Conservation (phyloP, 2,329 filamentous ascomycete genomes). For the Parafenestella ontariensis region DNA sequence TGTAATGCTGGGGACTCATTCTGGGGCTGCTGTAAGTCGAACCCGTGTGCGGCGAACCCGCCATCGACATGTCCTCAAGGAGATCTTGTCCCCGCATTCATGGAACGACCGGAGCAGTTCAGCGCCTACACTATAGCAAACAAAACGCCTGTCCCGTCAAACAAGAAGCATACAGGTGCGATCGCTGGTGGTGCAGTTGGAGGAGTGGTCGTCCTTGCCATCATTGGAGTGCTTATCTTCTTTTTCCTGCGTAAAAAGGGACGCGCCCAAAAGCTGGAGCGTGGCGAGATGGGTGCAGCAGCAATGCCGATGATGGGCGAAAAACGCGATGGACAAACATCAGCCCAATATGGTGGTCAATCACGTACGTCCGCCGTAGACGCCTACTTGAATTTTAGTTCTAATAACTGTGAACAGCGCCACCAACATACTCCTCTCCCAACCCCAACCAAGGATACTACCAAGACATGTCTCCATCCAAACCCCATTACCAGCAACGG, state of each 20-base stretch:
- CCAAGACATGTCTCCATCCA: slow-evolving; percentile 12
- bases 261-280: slow-evolving; percentile 7
- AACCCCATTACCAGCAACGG: slow-evolving; percentile 19
- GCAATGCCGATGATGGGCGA: slow-evolving; percentile 24
- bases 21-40: slow-evolving; percentile 28
- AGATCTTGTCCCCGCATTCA: slow-evolving; percentile 36
- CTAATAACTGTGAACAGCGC: slow-evolving; percentile 25
- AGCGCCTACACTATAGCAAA: slow-evolving; percentile 17
- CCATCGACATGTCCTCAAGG: slow-evolving; percentile 32
- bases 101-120: slow-evolving; percentile 29
- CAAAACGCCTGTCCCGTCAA: slow-evolving; percentile 1
- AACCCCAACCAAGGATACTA: slow-evolving; percentile 26
- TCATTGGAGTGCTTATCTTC: slow-evolving; percentile 36
- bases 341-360: slow-evolving; percentile 22
- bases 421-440: slow-evolving; percentile 33
- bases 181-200: slow-evolving; percentile 40
- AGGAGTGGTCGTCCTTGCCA: slow-evolving; percentile 27
- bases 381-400: not conserved
- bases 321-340: slow-evolving; percentile 6
- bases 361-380: slow-evolving; percentile 24
- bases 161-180: slow-evolving; percentile 24
- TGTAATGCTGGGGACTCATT: slow-evolving; percentile 31
- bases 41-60: slow-evolving; percentile 41
- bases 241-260: slow-evolving; percentile 29
- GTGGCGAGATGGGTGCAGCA: slow-evolving; percentile 9